These are phyloP conservation scores for Hypholoma sublateritium DNA, from an alignment of 768 basidiomycete species.

Conservation along the genomic window DNA sequence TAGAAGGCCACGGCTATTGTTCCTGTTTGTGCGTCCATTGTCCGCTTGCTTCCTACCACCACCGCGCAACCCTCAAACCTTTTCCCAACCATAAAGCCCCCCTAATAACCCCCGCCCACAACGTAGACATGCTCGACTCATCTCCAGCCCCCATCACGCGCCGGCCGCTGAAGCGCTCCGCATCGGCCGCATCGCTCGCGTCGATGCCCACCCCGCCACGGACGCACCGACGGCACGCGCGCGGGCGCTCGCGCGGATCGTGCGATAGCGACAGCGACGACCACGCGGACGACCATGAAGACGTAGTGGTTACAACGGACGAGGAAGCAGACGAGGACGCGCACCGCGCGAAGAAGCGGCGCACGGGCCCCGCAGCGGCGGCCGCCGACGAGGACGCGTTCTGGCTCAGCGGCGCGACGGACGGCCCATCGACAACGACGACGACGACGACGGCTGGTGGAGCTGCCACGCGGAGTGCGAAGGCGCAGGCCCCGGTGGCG, in stretches of 20 bases:
- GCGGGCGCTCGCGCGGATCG: slow-evolving; percentile 40
- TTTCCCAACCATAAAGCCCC: background rate
- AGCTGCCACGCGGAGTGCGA: background rate
- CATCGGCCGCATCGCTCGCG: slow-evolving; percentile 61
- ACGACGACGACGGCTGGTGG: background rate
- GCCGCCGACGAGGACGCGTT: slow-evolving; percentile 54
- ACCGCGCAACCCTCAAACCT: too few species aligned
- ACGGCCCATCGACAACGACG: too few species aligned
- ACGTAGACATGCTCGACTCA: slow-evolving; percentile 16
- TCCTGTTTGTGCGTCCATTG: too few species aligned
- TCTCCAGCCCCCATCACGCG: slow-evolving; percentile 23
- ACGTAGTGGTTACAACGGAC: slow-evolving; percentile 32
- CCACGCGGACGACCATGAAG: slow-evolving; percentile 31
- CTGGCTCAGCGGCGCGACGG: slow-evolving; percentile 35
- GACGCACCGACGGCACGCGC: slow-evolving; percentile 50
- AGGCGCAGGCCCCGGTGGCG: slow-evolving; percentile 20
- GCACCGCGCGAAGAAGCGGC: slow-evolving; percentile 37
- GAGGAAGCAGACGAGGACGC: slow-evolving; percentile 24
- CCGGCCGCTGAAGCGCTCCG: slow-evolving; percentile 57
- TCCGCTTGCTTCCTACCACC: too few species aligned
- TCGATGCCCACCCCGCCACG: slow-evolving; percentile 69
- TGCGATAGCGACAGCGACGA: slow-evolving; percentile 47
- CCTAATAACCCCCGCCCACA: background rate
- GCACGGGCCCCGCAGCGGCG: slow-evolving; percentile 25
- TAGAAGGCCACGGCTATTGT: too few species aligned